phyloP scores from a whole-genome alignment of 768 basidiomycete genomes.

The Mycena maculata region DNA sequence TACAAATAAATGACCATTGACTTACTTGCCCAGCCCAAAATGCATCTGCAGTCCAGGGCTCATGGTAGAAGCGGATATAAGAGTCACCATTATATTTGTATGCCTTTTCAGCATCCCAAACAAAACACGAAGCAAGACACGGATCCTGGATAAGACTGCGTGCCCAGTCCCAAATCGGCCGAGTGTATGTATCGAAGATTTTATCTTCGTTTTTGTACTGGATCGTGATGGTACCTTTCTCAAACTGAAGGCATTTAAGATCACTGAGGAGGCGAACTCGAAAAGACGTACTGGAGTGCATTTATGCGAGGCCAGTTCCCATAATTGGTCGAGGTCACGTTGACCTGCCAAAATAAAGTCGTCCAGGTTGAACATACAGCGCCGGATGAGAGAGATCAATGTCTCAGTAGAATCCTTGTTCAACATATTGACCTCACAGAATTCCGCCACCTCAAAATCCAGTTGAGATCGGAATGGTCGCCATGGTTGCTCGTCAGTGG shows the following conservation, averaged over 20 bases:
- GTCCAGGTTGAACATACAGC: background rate
- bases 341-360: background rate
- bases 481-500: constrained; percentile 3
- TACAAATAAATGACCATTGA: background rate
- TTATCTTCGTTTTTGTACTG: constrained; percentile 28
- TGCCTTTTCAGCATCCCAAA: constrained; percentile 44
- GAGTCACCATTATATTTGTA: constrained; percentile 42
- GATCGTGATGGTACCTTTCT: constrained; percentile 27
- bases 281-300: constrained; percentile 4
- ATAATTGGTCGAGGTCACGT: constrained; percentile 6
- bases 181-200: constrained; percentile 31
- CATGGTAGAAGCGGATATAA: constrained; percentile 45
- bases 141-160: constrained; percentile 38
- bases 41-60: constrained; percentile 53
- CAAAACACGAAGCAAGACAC: constrained; percentile 34
- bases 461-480: constrained; percentile 8
- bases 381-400: constrained; percentile 5
- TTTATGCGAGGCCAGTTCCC: constrained; percentile 18
- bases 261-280: background rate
- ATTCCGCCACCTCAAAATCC: constrained; percentile 15
- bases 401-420: background rate
- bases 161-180: constrained; percentile 44
- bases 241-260: background rate
- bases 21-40: constrained; percentile 54
- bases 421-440: constrained; percentile 1